Conservation (phyloP, 2,329 filamentous ascomycete genomes). For the Neopestalotiopsis sp. region DNA sequence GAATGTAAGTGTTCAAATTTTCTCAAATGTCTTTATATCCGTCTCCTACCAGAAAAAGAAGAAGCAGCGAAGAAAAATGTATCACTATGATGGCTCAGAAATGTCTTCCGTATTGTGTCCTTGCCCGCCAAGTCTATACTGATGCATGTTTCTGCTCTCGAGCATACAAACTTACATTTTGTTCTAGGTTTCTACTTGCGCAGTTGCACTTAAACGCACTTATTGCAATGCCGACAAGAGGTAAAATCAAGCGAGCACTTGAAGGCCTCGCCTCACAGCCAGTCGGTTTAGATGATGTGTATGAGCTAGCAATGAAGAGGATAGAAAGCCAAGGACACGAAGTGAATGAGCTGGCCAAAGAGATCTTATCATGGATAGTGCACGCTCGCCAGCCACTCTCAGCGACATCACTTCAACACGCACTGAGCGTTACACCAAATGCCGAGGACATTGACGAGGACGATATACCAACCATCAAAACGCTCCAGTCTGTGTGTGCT, state of each 20-base stretch:
- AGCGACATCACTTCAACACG: background rate
- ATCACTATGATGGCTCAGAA: too few species aligned
- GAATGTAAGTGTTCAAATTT: too few species aligned
- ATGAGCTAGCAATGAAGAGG: background rate
- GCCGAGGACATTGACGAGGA: slow-evolving; percentile 32
- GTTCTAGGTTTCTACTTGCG: background rate
- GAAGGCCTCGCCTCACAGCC: background rate
- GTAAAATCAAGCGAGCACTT: background rate
- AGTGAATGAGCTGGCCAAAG: background rate
- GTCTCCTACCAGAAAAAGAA: too few species aligned
- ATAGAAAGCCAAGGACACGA: background rate
- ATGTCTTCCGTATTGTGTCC: too few species aligned
- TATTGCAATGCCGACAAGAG: background rate
- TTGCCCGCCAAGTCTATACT: too few species aligned
- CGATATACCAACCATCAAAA: slow-evolving; percentile 41
- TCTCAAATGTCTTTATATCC: too few species aligned
- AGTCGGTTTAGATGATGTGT: background rate
- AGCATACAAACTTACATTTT: too few species aligned
- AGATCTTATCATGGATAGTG: background rate
- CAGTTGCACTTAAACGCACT: background rate
- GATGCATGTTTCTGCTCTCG: too few species aligned
- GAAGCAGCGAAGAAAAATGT: too few species aligned
- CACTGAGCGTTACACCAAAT: slow-evolving; percentile 21
- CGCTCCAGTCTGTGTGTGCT: too few species aligned
- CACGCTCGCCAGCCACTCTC: background rate